Conservation (phyloP, 495 filamentous ascomycete species). For the Talaromyces nanjingensis region DNA sequence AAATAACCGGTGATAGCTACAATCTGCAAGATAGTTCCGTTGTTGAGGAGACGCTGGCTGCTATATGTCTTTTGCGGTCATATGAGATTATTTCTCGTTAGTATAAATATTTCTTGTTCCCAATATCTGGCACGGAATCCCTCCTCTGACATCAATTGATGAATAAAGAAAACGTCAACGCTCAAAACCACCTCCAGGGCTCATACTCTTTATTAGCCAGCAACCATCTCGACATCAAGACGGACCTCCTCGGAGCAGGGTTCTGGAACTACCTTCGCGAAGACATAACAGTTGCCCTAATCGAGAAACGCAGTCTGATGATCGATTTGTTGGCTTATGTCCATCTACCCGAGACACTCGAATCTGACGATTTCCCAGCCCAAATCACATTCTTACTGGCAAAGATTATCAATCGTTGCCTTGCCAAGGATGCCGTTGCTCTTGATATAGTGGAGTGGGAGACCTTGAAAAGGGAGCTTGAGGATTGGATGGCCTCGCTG, state of each 20-base stretch:
- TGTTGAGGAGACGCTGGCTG: constrained; percentile 21
- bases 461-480: constrained; percentile 11
- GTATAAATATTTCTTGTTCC: not conserved
- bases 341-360: constrained; percentile 10
- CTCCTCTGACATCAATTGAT: no score
- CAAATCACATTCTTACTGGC: constrained; percentile 23
- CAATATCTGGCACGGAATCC: not conserved
- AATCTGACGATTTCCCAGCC: constrained; percentile 23
- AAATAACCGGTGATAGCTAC: constrained; percentile 12
- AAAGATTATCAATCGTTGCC: constrained; percentile 25
- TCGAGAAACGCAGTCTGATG: constrained; percentile 22
- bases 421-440: constrained; percentile 6
- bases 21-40: constrained; percentile 8
- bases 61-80: constrained; percentile 30
- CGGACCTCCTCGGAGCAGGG: constrained; percentile 21
- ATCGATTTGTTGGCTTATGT: constrained; percentile 19
- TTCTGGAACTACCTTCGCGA: constrained; percentile 36
- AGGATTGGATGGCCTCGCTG: constrained; percentile 14
- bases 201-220: constrained; percentile 21
- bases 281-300: constrained; percentile 31
- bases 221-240: constrained; percentile 9
- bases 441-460: constrained; percentile 8
- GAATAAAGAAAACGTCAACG: constrained; percentile 13
- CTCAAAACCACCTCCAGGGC: constrained; percentile 22
- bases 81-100: constrained; percentile 30